Base-by-base conservation (phyloP, 1,139 yeast species). In the Kurtzmaniella natalensis region DNA sequence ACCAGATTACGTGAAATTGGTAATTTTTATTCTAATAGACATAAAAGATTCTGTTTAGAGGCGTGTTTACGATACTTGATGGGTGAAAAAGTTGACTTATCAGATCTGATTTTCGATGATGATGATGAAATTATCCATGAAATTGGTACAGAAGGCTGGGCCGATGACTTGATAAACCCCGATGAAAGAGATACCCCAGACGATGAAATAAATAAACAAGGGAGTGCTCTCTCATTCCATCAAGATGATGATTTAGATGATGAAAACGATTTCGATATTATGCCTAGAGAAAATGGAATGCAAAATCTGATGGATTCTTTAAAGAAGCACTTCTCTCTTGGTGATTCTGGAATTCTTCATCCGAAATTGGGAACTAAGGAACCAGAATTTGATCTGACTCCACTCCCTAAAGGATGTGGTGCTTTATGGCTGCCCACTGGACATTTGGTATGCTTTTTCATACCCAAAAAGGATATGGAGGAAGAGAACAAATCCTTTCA, bases 371-470 rank as follows among this genome's bases (percentile, higher is more conserved):
- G 26, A 11, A 7, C 13, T 5, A 28, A 37, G 11, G 29, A 44
- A 38, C 39, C 55, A 6, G 47, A 59, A 11, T 75, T 79, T 47
- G 95, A 87, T 49, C 80, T 88, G 25, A 86, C 95, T 0, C 96
- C 96, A 0, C 70, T 88, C 3, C 96, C 96, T 0, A 87, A 85
- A 51, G 94, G 92, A 3, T 88, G 96, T 62, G 96, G 96, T 7
- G 96, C 95, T 0, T 66, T 77, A 0, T 88, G 96, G 96, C 71
- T 94, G 0, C 72, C 77, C 11, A 72, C 77, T 2, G 96, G 96
- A 0, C 77, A 76, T 41, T 63, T 88, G 36, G 81, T 88, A 1
- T 85, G 95, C 50, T 88, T 89, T 48, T 87, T 86, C 57, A 73
- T 80, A n/a, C 78, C 82, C 0, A 76, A 75, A 37, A 53, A 52